Conservation (phyloP, 129 eudicot genomes). For the Solidago caesia region DNA sequence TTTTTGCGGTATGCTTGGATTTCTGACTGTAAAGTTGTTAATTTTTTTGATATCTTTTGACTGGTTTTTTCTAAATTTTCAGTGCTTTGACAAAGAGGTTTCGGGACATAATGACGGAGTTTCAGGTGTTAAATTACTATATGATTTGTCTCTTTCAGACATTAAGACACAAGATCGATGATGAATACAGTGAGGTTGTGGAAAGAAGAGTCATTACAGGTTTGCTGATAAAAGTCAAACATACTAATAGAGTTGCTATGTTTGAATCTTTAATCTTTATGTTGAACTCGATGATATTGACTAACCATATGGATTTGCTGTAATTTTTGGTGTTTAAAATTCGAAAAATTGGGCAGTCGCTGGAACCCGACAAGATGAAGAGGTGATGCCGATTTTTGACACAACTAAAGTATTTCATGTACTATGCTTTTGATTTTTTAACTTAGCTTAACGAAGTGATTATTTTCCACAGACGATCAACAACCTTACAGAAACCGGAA, state of each 20-base stretch:
- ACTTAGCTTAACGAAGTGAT: not conserved
- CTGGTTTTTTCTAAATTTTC: slow-evolving; percentile 4
- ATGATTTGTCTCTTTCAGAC: slow-evolving; percentile 35
- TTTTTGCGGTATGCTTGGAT: no score
- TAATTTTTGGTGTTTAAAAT: slow-evolving; percentile 3
- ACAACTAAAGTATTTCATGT: not conserved
- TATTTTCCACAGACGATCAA: slow-evolving; percentile 64
- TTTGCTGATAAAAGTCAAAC: slow-evolving; percentile 23
- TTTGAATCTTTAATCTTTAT: not conserved
- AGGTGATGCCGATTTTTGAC: slow-evolving; percentile 46
- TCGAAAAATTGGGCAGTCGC: slow-evolving; percentile 48
- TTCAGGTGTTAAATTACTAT: slow-evolving; percentile 8
- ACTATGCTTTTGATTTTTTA: not conserved
- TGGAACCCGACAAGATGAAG: slow-evolving; percentile 82
- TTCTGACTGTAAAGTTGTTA: not conserved
- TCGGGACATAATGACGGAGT: slow-evolving; percentile 82
- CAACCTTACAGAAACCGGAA: slow-evolving; percentile 87
- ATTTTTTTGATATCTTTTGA: not conserved
- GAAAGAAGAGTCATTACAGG: slow-evolving; percentile 97
- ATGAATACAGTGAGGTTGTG: slow-evolving; percentile 95
- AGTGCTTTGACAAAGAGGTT: slow-evolving; percentile 87
- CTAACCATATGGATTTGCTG: not conserved
- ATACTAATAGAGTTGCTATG: not conserved
- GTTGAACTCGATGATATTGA: not conserved
- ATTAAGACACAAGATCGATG: slow-evolving; percentile 79